Evolutionary conservation across 108 stramenopile genomes (phyloP), one percentile per base, ranked within the genome.

Genomic region (Cyclostephanos invisitatus): DNA sequence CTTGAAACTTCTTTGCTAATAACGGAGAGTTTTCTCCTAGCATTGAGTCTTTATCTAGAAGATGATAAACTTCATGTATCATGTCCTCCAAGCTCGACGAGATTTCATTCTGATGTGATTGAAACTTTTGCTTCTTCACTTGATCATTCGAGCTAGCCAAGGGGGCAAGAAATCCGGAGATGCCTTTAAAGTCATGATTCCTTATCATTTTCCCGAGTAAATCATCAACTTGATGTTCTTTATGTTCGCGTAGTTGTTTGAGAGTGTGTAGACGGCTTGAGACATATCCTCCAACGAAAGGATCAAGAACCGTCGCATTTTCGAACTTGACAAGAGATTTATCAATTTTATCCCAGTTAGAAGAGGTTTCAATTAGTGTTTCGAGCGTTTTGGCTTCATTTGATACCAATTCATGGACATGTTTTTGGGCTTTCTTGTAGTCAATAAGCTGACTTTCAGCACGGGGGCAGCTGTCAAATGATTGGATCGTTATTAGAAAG

Each of bases 291-390:
- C 49, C 21, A 11, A 77, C 46, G 40, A 68, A 84, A 20, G 40
- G 12, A 73, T 87, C 87, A 9, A 87, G 63, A 14, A 67, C 64
- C 2, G 44, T 28, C 18, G 84, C 83, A 47, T 9, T 49, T 64
- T 81, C 27, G 14, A 87, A 72, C 21, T 62, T 14, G 32, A 14
- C 32, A 15, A 87, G 24, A 40, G 68, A 64, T 5, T 27, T 18
- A 21, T 87, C 83, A 38, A 85, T 83, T 20, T 49, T 35, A 25
- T 87, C 87, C 71, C 74, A 83, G 11, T 87, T 73, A 4, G 87
- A 64, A 29, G 83, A 77, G 47, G 49, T 40, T 55, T 74, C 72
- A 11, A 87, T 77, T 25, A 64, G 29, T 18, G 27, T 24, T 60
- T 83, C 82, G 17, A 85, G 67, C 17, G 54, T 42, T 17, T 60